phyloP scores from a whole-genome alignment of 352 stramenopile genomes.

The Globisporangium middletonii region DNA sequence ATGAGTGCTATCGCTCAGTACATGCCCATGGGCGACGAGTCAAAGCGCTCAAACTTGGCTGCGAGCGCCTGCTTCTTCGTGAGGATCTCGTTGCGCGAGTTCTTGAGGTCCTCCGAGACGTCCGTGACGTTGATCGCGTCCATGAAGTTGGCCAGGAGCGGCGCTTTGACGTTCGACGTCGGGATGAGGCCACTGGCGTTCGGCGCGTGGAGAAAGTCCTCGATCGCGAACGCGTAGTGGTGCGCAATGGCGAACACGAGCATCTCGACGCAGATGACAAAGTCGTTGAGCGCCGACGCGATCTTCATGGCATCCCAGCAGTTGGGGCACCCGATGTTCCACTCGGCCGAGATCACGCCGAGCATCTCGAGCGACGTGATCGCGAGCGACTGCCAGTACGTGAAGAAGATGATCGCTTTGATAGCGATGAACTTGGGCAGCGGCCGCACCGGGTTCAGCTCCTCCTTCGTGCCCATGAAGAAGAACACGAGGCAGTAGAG shows the following conservation, averaged over 20 bases:
- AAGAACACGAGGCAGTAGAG: slow-evolving; percentile 94
- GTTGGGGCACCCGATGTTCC: slow-evolving; percentile 75
- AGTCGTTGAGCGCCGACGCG: slow-evolving; percentile 89
- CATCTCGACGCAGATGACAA: slow-evolving; percentile 95
- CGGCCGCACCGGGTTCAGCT: slow-evolving; percentile 85
- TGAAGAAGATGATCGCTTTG: slow-evolving; percentile 95
- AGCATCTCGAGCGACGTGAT: slow-evolving; percentile 87
- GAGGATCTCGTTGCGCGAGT: slow-evolving; percentile 81
- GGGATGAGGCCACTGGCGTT: slow-evolving; percentile 28
- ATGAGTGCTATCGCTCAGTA: slow-evolving; percentile 22
- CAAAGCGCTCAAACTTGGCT: slow-evolving; percentile 76
- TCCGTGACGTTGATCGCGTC: slow-evolving; percentile 88
- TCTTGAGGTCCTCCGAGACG: slow-evolving; percentile 80
- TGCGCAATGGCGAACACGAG: slow-evolving; percentile 89
- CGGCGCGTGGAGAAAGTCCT: slow-evolving; percentile 73
- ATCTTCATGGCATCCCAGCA: slow-evolving; percentile 86
- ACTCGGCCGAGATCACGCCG: slow-evolving; percentile 81
- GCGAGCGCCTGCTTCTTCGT: slow-evolving; percentile 87
- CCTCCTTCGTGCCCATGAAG: slow-evolving; percentile 88
- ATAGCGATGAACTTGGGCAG: slow-evolving; percentile 93
- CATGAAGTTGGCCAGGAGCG: slow-evolving; percentile 85
- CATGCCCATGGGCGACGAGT: slow-evolving; percentile 60
- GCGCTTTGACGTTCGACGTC: slow-evolving; percentile 78
- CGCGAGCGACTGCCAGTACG: slow-evolving; percentile 92
- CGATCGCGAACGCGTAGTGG: slow-evolving; percentile 90